Conservation (phyloP, 2,329 filamentous ascomycete species). For the Trichoderma sp. region DNA sequence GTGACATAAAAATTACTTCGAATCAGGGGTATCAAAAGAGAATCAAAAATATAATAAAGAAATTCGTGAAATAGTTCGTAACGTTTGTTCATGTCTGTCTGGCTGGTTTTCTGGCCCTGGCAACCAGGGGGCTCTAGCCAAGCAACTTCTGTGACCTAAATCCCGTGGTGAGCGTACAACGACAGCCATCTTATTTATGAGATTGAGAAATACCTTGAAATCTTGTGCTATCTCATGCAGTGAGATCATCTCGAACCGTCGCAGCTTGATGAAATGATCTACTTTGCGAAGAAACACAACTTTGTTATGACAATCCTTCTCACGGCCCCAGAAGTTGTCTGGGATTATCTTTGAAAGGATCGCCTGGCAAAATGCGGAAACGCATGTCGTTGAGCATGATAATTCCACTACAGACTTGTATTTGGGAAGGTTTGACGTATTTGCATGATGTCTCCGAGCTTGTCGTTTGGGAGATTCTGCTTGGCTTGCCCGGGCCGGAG, state of each 20-base stretch:
- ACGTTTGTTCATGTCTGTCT: conserved; percentile 75
- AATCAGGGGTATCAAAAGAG: conserved; percentile 83
- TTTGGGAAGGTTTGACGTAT: conserved; percentile 23
- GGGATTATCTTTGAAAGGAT: conserved; percentile 75
- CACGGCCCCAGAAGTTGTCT: conserved; percentile 71
- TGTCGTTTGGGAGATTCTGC: conserved; percentile 7
- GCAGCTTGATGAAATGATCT: conserved; percentile 75
- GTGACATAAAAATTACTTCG: conserved; percentile 92
- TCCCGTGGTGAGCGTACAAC: neutral
- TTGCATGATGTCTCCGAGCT: conserved; percentile 15
- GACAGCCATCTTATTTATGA: neutral
- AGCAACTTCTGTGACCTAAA: conserved; percentile 65
- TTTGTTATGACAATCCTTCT: conserved; percentile 61
- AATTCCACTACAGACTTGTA: conserved; percentile 61
- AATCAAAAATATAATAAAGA: conserved; percentile 92
- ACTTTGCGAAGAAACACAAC: conserved; percentile 65
- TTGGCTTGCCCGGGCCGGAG: neutral
- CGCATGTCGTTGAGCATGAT: conserved; percentile 67
- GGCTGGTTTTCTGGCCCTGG: conserved; percentile 60
- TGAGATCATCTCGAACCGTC: conserved; percentile 79
- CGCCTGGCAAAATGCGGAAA: conserved; percentile 87
- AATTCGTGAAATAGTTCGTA: conserved; percentile 81
- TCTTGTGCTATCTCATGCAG: conserved; percentile 78
- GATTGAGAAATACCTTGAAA: conserved; percentile 63
- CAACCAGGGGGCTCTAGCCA: conserved; percentile 71